These are phyloP conservation scores for Sclerotinia spermophila DNA, from an alignment of 2,329 filamentous ascomycete genomes.

Conservation along the genomic window DNA sequence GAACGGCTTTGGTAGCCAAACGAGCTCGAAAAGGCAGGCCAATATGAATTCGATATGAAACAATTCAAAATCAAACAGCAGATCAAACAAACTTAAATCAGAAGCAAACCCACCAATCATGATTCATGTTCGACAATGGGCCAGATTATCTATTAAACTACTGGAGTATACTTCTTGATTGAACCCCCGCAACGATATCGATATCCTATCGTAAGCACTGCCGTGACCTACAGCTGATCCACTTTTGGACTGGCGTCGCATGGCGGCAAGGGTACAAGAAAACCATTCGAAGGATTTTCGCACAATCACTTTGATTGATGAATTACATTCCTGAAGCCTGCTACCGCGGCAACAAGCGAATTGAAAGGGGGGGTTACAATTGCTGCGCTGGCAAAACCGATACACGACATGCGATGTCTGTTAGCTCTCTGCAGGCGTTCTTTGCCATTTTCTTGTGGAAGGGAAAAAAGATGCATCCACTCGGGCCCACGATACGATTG, in stretches of 20 bases:
- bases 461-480: neutral
- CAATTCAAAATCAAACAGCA: neutral
- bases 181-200: neutral
- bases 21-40: too few species aligned
- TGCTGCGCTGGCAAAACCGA: constrained; percentile 1
- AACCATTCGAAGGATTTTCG: neutral
- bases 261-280: neutral
- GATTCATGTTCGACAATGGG: neutral
- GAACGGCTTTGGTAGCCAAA: too few species aligned
- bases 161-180: neutral
- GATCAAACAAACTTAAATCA: neutral
- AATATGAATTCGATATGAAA: neutral
- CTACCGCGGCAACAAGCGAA: constrained; percentile 5
- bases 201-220: constrained; percentile 3
- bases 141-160: neutral
- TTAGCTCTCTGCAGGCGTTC: neutral
- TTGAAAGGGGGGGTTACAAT: neutral
- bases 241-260: neutral
- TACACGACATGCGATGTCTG: neutral
- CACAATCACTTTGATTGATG: neutral
- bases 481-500: neutral
- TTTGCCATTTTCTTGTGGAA: neutral
- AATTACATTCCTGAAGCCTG: neutral
- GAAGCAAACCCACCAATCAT: neutral
- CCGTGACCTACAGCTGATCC: constrained; percentile 1